Percentiles rank a stretch among this genome's conserved stretches.
Evolutionary conservation across 129 eudicot genomes (phyloP).

Genomic region (Cynara cardunculus): DNA sequence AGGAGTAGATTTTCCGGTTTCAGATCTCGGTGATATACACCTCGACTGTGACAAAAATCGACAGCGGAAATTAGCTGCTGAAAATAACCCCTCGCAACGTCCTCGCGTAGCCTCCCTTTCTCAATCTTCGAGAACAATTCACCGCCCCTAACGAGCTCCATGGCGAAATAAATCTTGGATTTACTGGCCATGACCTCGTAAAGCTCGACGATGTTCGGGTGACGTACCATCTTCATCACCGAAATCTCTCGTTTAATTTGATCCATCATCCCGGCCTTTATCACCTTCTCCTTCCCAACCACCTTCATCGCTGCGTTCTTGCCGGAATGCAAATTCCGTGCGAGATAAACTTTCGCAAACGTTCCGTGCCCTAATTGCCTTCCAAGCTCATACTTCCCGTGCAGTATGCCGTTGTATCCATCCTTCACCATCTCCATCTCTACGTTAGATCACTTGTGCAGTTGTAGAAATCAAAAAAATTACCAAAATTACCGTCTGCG

Average conservation of each 20-base stretch:
- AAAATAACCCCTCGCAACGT: constrained; percentile 64
- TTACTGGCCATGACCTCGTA: constrained; percentile 92
- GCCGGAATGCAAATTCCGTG: constrained; percentile 51
- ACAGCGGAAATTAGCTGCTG: constrained; percentile 84
- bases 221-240: constrained; percentile 75
- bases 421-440: constrained; percentile 22
- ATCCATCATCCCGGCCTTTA: constrained; percentile 75
- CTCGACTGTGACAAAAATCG: constrained; percentile 91
- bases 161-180: constrained; percentile 67
- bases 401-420: constrained; percentile 44
- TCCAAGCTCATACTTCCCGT: constrained; percentile 81
- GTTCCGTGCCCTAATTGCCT: constrained; percentile 82
- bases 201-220: constrained; percentile 76
- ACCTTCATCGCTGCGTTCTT: constrained; percentile 76
- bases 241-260: constrained; percentile 77
- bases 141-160: constrained; percentile 93
- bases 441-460: neutral
- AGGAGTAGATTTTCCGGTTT: constrained; percentile 81
- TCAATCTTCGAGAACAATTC: constrained; percentile 67
- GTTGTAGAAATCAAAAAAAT: neutral
- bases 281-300: constrained; percentile 75
- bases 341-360: constrained; percentile 80
- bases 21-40: constrained; percentile 82
- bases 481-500: neutral
- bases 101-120: constrained; percentile 56